phyloP scores from a whole-genome alignment of 2,329 filamentous ascomycete species.

The Aurifilum marmelostoma region DNA sequence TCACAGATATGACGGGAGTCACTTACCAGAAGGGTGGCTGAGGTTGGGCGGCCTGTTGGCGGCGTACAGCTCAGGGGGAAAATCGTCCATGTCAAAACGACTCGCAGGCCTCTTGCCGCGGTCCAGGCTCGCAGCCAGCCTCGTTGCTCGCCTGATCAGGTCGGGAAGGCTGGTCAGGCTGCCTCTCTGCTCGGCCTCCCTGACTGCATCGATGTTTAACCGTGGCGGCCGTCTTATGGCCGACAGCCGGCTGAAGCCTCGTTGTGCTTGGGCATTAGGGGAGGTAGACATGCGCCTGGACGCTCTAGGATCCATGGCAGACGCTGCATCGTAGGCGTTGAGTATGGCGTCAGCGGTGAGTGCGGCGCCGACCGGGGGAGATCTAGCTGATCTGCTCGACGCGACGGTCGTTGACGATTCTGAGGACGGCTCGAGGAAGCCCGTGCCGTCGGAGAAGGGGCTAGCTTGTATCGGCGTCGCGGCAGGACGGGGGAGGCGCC shows the following conservation, averaged over 20 bases:
- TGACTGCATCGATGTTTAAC: conserved; percentile 80
- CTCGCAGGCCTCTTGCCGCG: conserved; percentile 70
- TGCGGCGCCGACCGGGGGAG: conserved; percentile 32
- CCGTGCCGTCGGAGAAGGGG: conserved; percentile 49
- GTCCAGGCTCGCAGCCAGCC: conserved; percentile 84
- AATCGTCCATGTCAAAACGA: conserved; percentile 57
- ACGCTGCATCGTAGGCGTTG: conserved; percentile 54
- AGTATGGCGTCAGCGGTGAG: conserved; percentile 52
- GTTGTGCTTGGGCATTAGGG: conserved; percentile 33
- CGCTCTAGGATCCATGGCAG: conserved; percentile 46
- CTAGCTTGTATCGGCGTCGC: conserved; percentile 43
- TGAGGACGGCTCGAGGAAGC: conserved; percentile 50
- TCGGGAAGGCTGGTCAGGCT: conserved; percentile 92
- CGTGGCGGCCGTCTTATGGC: conserved; percentile 69
- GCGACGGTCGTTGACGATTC: conserved; percentile 51
- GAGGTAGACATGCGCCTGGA: conserved; percentile 32
- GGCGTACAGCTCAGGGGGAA: conserved; percentile 48
- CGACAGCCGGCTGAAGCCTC: conserved; percentile 52
- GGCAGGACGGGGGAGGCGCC: conserved; percentile 38
- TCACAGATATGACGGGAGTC: no score
- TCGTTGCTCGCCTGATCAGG: conserved; percentile 85
- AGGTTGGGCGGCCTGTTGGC: conserved; percentile 31
- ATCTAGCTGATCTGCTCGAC: conserved; percentile 33
- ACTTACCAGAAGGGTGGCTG: conserved; percentile 44
- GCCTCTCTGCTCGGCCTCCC: conserved; percentile 79